phyloP scores from a whole-genome alignment of 2,329 filamentous ascomycete species.

The Diaporthe vaccinii region DNA sequence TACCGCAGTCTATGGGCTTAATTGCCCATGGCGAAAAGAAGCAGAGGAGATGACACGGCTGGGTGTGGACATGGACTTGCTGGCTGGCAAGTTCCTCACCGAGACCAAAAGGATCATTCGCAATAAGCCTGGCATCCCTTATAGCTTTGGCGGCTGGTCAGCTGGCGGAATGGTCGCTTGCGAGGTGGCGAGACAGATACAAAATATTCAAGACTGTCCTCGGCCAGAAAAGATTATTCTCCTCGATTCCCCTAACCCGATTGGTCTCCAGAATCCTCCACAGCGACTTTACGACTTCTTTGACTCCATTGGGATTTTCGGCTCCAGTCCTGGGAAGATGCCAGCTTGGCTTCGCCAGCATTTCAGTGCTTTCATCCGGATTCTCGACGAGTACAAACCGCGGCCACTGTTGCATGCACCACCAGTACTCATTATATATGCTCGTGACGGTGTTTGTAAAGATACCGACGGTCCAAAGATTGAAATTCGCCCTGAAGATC shows the following conservation, averaged over 20 bases:
- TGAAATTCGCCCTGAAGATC: neutral
- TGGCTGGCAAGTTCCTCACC: slow-evolving; percentile 9
- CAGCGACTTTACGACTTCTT: slow-evolving; percentile 22
- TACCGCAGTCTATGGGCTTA: slow-evolving; percentile 11
- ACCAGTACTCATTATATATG: slow-evolving; percentile 10
- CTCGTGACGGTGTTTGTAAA: slow-evolving; percentile 3
- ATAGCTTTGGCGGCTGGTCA: slow-evolving; percentile 24
- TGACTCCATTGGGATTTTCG: slow-evolving; percentile 16
- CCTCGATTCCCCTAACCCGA: neutral
- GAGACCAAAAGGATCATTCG: neutral
- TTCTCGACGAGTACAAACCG: slow-evolving; percentile 10
- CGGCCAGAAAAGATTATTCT: neutral
- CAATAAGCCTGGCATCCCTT: neutral
- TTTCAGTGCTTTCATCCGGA: slow-evolving; percentile 8
- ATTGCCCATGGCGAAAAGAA: slow-evolving; percentile 15
- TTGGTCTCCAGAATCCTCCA: slow-evolving; percentile 5
- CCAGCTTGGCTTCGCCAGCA: slow-evolving; percentile 19
- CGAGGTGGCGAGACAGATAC: neutral
- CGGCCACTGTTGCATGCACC: neutral
- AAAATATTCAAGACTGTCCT: neutral
- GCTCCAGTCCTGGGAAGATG: slow-evolving; percentile 1
- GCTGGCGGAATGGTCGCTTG: slow-evolving; percentile 25
- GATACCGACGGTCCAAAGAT: neutral
- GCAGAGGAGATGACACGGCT: neutral
- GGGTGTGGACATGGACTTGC: neutral